Evolutionary conservation across 306 rosid genomes (phyloP).

Genomic region (Rosa multiflora): DNA sequence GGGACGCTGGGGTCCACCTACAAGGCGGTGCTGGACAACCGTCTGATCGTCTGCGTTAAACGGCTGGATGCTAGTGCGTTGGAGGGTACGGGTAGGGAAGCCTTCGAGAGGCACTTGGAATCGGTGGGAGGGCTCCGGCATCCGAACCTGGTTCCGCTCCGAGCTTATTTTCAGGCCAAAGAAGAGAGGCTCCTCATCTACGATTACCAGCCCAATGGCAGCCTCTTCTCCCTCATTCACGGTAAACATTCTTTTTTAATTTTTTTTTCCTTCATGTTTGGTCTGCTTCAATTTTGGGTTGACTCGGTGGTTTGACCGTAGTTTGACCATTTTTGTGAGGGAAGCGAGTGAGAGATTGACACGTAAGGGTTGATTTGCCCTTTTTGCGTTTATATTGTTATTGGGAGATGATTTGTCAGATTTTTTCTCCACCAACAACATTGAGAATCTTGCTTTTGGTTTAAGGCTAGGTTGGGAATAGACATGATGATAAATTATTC

Average conservation of each 20-base stretch:
- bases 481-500: slow-evolving; percentile 18
- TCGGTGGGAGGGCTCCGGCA: slow-evolving; percentile 85
- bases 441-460: slow-evolving; percentile 54
- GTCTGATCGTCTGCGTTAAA: slow-evolving; percentile 83
- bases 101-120: slow-evolving; percentile 79
- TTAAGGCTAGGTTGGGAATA: slow-evolving; percentile 28
- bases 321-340: neutral
- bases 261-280: neutral
- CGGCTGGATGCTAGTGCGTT: slow-evolving; percentile 68
- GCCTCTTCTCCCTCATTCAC: slow-evolving; percentile 81
- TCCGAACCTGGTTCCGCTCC: slow-evolving; percentile 72
- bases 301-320: neutral
- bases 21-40: slow-evolving; percentile 79
- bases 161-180: slow-evolving; percentile 85
- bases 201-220: slow-evolving; percentile 78
- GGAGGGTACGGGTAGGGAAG: slow-evolving; percentile 47
- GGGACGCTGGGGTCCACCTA: slow-evolving; percentile 76
- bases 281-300: neutral
- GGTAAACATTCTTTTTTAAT: slow-evolving; percentile 35
- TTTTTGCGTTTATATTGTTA: too few relatives aligned
- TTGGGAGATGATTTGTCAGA: slow-evolving; percentile 18
- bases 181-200: slow-evolving; percentile 82
- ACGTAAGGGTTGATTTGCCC: neutral
- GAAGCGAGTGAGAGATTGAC: neutral
- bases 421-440: slow-evolving; percentile 18